These are phyloP conservation scores for Lactarius evosmus DNA, from an alignment of 768 basidiomycete genomes.

Conservation along the genomic window DNA sequence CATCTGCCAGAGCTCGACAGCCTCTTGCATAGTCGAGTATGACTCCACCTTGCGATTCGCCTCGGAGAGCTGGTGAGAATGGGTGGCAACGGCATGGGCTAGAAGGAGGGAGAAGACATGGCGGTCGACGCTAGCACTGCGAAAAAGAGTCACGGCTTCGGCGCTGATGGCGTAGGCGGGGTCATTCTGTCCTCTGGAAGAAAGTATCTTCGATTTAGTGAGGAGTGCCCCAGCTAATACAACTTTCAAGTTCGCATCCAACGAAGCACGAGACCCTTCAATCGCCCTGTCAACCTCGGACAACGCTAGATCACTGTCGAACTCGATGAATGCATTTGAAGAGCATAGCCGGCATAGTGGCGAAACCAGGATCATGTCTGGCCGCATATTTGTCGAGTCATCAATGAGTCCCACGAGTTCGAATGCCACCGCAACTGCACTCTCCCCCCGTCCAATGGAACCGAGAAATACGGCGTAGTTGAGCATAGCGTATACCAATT, in stretches of 20 bases:
- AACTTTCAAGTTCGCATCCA: background rate
- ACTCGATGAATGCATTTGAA: background rate
- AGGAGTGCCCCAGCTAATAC: conserved; percentile 13
- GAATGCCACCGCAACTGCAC: conserved; percentile 5
- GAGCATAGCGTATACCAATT: conserved; percentile 12
- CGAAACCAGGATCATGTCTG: background rate
- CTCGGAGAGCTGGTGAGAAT: conserved; percentile 10
- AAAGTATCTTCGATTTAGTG: conserved; percentile 15
- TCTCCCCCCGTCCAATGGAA: conserved; percentile 2
- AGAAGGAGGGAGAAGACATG: conserved; percentile 15
- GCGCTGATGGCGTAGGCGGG: background rate
- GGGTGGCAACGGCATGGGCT: conserved; percentile 5
- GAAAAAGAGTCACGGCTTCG: conserved; percentile 7
- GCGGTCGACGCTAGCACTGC: background rate
- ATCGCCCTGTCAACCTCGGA: conserved; percentile 3
- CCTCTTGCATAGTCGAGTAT: background rate
- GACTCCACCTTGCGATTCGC: conserved; percentile 11
- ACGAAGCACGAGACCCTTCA: background rate
- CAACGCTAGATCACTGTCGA: conserved; percentile 1
- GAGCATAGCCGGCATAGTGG: conserved; percentile 10
- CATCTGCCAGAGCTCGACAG: conserved; percentile 10
- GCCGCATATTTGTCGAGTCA: background rate
- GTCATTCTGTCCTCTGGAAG: conserved; percentile 10
- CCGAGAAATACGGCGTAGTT: conserved; percentile 7
- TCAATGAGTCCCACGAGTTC: conserved; percentile 5